phyloP scores from a whole-genome alignment of 2,329 filamentous ascomycete species.

The Pleoardoris graminearum region DNA sequence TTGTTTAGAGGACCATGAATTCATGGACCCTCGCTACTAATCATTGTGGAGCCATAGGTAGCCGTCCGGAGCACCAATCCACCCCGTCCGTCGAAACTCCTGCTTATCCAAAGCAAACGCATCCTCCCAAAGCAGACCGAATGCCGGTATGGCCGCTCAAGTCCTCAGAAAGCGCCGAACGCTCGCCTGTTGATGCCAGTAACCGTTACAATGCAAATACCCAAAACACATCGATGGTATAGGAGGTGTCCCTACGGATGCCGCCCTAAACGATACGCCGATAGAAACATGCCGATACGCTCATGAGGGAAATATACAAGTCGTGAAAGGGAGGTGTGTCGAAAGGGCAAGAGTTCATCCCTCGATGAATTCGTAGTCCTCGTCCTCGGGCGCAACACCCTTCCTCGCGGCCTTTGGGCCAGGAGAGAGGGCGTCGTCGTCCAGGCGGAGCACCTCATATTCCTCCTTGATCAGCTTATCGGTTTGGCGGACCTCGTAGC shows the following conservation, averaged over 20 bases:
- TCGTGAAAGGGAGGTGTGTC: conserved; percentile 6
- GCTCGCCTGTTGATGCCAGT: conserved; percentile 47
- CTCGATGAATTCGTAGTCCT: conserved; percentile 49
- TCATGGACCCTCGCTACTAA: conserved; percentile 27
- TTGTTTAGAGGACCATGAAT: conserved; percentile 38
- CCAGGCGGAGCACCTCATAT: conserved; percentile 58
- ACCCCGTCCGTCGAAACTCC: not conserved
- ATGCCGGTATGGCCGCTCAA: conserved; percentile 45
- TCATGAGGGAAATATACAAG: conserved; percentile 15
- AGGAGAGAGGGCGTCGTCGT: conserved; percentile 45
- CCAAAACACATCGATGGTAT: conserved; percentile 23
- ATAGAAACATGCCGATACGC: conserved; percentile 27
- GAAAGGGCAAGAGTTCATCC: conserved; percentile 17
- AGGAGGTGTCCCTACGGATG: conserved; percentile 21
- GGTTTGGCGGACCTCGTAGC: conserved; percentile 63
- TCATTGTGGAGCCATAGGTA: conserved; percentile 13
- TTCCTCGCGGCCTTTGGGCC: conserved; percentile 33
- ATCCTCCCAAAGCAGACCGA: conserved; percentile 27
- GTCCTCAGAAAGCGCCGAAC: conserved; percentile 49
- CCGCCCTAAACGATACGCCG: conserved; percentile 19
- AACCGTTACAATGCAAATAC: conserved; percentile 39
- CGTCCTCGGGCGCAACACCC: conserved; percentile 42
- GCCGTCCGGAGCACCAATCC: not conserved
- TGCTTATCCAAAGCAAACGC: conserved; percentile 10
- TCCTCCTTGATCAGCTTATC: conserved; percentile 64